Percentiles rank a stretch among this genome's conserved stretches.
phyloP scores from a whole-genome alignment of 495 filamentous ascomycete species.

The Durotheca rogersii region DNA sequence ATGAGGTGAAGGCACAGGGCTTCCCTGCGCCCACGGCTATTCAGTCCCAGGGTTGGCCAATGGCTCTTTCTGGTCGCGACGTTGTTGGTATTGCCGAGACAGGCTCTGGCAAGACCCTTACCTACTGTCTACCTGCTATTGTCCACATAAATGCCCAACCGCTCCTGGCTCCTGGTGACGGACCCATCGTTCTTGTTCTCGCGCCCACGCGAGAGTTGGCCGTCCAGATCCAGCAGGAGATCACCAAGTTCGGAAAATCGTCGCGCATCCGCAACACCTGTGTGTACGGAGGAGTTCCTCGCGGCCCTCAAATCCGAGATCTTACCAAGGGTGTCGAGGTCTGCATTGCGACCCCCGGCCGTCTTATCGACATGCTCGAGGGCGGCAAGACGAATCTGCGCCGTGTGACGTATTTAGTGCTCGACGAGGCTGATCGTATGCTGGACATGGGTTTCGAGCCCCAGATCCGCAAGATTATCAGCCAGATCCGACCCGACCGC shows the following conservation, averaged over 20 bases:
- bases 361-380: slow-evolving; percentile 98
- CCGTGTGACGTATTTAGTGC: slow-evolving; percentile 91
- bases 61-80: slow-evolving; percentile 97
- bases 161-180: slow-evolving; percentile 93
- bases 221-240: slow-evolving; percentile 94
- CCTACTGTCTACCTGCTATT: slow-evolving; percentile 97
- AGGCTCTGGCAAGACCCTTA: slow-evolving; percentile 97
- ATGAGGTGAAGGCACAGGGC: slow-evolving; percentile 96
- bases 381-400: slow-evolving; percentile 96
- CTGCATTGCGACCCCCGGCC: slow-evolving; percentile 94
- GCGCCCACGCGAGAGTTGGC: slow-evolving; percentile 96
- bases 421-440: slow-evolving; percentile 89
- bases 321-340: slow-evolving; percentile 85
- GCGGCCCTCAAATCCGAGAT: slow-evolving; percentile 93
- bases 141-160: slow-evolving; percentile 99
- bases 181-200: slow-evolving; percentile 92
- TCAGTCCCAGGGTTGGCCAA: slow-evolving; percentile 98
- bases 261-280: slow-evolving; percentile 98
- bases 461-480: slow-evolving; percentile 90
- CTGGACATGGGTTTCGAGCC: slow-evolving; percentile 91
- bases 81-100: slow-evolving; percentile 99
- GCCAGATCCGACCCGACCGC: slow-evolving; percentile 96
- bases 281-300: slow-evolving; percentile 98
- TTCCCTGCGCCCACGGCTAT: slow-evolving; percentile 91
- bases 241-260: slow-evolving; percentile 95